Conservation (phyloP, 805 yeast genomes). For the Monosporozyma solicola region DNA sequence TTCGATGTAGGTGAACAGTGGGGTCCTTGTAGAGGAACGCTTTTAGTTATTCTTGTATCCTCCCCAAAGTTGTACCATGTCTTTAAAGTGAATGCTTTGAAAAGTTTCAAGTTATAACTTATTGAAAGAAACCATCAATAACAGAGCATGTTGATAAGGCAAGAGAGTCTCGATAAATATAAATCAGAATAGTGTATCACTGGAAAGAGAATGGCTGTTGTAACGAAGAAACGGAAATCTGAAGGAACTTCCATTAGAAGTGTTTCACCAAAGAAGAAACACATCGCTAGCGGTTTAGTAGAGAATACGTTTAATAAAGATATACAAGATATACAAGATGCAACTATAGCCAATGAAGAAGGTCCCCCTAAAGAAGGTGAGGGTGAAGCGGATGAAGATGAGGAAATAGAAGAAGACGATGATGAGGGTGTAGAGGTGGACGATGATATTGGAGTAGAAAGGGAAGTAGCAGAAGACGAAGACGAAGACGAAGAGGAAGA, state of each 20-base stretch:
- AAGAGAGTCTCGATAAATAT: background rate
- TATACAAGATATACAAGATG: background rate
- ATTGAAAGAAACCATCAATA: background rate
- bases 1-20: no score
- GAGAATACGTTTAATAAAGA: background rate
- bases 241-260: background rate
- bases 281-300: background rate
- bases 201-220: background rate
- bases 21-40: no score
- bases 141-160: background rate
- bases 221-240: background rate
- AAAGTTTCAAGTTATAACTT: background rate
- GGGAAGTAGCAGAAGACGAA: constrained; percentile 2
- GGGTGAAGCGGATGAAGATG: background rate
- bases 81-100: background rate
- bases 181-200: background rate
- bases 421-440: background rate
- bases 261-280: background rate
- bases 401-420: constrained; percentile 2
- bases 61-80: background rate
- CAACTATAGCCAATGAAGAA: background rate
- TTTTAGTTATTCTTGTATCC: background rate
- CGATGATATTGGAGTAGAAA: constrained; percentile 1
- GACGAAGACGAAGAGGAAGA: constrained; percentile 3
- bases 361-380: background rate